Base-by-base conservation (phyloP, 129 eudicot species). In the Lonicera japonica region DNA sequence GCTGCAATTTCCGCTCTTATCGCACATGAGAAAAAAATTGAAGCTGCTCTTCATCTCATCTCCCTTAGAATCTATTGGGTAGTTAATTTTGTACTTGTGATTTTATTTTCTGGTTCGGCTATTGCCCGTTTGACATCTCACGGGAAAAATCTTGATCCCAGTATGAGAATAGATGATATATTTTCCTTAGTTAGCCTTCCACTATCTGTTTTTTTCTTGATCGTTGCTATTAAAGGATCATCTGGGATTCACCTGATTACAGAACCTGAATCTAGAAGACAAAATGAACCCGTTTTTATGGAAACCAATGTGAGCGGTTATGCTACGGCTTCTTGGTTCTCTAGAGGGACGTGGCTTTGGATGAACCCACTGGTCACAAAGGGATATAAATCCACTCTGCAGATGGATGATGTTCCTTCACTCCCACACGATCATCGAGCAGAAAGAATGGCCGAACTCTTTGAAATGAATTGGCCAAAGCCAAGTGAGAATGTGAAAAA, bases 381-480 rank as follows among this genome's bases (percentile, higher is more conserved):
- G 17, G 95, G 86, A 0, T 83, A 83, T 66, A 64, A 71, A 63
- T 71, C 86, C 5, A 70, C 82, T 18, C 72, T 86, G 25, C 59
- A 61, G 19, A 16, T 76, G n/a, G 82, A 79, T 13, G 95, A 82
- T 4, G 75, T 86, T 57, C 95, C 95, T 12, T 55, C 82, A 7
- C 86, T 86, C 60, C 74, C 95, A 50, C 76, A 67, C 2, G 79
- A 71, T 24, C 81, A 76, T 51, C 72, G 60, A 17, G 95, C 95
- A 11, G 74, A 77, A 23, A 65, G 21, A 69, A 74, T 86, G 89
- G 69, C 83, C 17, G 22, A 63, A 24, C 25, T 65, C 5, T 82
- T 86, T 25, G 86, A 82, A 60, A 46, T 14, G 64, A 81, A 86
- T 34, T 86, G 95, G 95, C 89, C 88, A 5, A 68, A 70, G 39